Evolutionary conservation across 202 grass and related monocot species (phyloP), one percentile per base, ranked within the genome.

Genomic region (Bolboschoenoplectus hybrid): DNA sequence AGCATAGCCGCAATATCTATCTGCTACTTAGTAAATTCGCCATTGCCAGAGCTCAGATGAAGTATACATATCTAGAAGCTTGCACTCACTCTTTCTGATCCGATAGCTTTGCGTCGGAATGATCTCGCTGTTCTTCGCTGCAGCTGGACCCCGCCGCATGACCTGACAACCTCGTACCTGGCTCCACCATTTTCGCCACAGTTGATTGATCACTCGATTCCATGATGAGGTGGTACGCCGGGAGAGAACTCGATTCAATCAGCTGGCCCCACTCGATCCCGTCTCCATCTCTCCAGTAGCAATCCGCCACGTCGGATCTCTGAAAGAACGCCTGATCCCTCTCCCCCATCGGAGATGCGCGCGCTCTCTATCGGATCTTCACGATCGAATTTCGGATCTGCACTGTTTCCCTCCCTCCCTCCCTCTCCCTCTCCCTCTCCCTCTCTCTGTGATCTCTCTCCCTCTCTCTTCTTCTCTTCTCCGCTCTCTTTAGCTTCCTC

Each of bases 71-170:
- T 12, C 14, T 3, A 69, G 36, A 69, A 49, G 9, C n/a, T 50
- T 73, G 17, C 6, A 83, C 81, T 83, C 63, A 83, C 81, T 69
- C 63, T 66, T 14, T 64, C 17, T 67, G 32, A 51, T 34, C 49
- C 62, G 44, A 46, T 67, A 8, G 43, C 63, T 63, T 63, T 36
- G 44, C 14, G 20, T 67, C 81, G 38, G 81, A 69, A 51, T 67
- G 44, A 20, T 13, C 62, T 68, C 6, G 45, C n/a, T 40, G 43
- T 51, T 83, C 81, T 53, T 68, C 81, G 14, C 79, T 65, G 61
- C 41, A 82, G 39, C 40, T 65, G 58, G 79, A 65, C 35, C 19
- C 63, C 32, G 46, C 55, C 57, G 9, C 7, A 60, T 32, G 75
- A 80, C 52, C 79, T 10, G 35, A 45, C 14, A 9, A 43, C 6